These are phyloP conservation scores for Diaporthe ilicicola DNA, from an alignment of 2,329 filamentous ascomycete species.

Conservation along the genomic window DNA sequence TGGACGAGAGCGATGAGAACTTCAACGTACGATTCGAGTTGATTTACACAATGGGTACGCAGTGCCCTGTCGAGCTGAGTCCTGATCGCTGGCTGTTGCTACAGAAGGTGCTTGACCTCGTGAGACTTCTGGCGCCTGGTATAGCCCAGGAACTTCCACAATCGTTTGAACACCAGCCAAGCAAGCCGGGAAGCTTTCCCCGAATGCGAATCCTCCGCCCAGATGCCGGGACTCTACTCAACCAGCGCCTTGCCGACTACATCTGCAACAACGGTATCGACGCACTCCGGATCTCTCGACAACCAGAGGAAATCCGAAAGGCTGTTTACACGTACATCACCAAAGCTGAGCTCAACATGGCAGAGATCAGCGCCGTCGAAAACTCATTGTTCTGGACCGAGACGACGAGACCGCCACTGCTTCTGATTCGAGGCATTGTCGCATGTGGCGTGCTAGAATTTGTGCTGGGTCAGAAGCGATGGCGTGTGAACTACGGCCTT, in stretches of 20 bases:
- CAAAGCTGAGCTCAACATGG: constrained; percentile 38
- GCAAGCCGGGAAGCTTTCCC: constrained; percentile 1
- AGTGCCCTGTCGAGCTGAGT: neutral
- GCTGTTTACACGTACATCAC: constrained; percentile 52
- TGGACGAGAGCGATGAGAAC: constrained; percentile 20
- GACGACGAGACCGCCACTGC: constrained; percentile 44
- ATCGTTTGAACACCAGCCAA: neutral
- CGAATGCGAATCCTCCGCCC: neutral
- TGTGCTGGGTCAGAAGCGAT: constrained; percentile 64
- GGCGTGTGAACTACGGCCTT: constrained; percentile 71
- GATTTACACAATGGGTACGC: constrained; percentile 10
- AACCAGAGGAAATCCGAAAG: neutral
- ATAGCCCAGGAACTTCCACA: neutral
- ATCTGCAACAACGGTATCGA: constrained; percentile 10
- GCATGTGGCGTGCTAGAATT: constrained; percentile 63
- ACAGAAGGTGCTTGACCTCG: neutral
- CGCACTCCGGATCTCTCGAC: neutral
- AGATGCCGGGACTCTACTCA: neutral
- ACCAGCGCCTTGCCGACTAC: neutral
- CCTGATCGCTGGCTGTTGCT: neutral
- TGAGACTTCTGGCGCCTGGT: neutral
- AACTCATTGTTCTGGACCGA: constrained; percentile 47
- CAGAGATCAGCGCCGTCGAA: constrained; percentile 48
- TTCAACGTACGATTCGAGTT: constrained; percentile 17
- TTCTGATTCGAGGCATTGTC: constrained; percentile 65